Conservation (phyloP, 768 basidiomycete genomes). For the Auriculariales sp. region DNA sequence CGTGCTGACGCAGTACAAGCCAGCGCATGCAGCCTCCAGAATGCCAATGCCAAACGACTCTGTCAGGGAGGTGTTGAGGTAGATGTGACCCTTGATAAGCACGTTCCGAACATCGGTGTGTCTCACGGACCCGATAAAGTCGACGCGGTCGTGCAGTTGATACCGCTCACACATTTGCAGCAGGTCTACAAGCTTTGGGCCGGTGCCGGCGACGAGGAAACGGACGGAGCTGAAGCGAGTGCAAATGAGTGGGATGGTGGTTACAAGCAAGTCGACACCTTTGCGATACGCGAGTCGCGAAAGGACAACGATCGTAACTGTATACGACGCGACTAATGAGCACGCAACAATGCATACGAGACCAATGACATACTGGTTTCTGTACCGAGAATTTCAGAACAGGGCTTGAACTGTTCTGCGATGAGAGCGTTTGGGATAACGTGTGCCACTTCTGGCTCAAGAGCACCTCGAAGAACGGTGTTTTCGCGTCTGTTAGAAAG, state of each 20-base stretch:
- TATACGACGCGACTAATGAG: not conserved
- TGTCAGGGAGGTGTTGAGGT: constrained; percentile 88
- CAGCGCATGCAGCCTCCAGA: constrained; percentile 89
- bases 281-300: constrained; percentile 90
- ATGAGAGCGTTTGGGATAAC: constrained; percentile 92
- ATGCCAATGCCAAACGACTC: constrained; percentile 97
- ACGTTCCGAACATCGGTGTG: constrained; percentile 78
- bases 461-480: constrained; percentile 73
- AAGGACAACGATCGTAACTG: constrained; percentile 85
- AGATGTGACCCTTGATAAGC: constrained; percentile 77
- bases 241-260: constrained; percentile 83
- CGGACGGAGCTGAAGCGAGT: constrained; percentile 70
- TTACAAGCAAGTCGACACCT: constrained; percentile 89
- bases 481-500: constrained; percentile 73
- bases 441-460: constrained; percentile 55
- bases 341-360: not conserved
- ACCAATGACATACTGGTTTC: constrained; percentile 34
- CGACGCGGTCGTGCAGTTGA: constrained; percentile 80
- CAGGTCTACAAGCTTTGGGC: constrained; percentile 87
- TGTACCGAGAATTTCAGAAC: constrained; percentile 23
- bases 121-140: constrained; percentile 67
- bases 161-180: constrained; percentile 92
- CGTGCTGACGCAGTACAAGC: constrained; percentile 87
- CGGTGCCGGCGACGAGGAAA: constrained; percentile 86
- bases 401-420: constrained; percentile 72